Base-by-base conservation (phyloP, 169 alveolate species). In the Babesia bigemina region DNA sequence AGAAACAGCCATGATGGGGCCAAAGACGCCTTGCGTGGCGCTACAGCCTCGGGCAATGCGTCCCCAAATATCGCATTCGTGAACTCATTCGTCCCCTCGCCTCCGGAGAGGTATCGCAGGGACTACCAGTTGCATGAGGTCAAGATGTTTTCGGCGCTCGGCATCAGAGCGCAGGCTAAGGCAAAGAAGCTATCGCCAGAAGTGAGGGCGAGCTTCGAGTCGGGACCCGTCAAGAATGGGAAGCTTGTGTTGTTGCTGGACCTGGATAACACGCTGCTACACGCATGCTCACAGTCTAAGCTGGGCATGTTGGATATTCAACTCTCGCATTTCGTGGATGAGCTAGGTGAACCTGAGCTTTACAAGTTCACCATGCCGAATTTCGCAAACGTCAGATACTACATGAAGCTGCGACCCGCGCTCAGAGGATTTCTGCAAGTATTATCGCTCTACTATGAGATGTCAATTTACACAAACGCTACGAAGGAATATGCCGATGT, bases 401-500 rank as follows among this genome's bases (percentile, higher is more conserved):
- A 93, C 84, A 70, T 94, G 90, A 94, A 94, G 85, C 88, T 94
- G 58, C 74, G 98, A 65, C 98, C 98, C 19, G 92, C 94, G 66
- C 92, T 94, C 59, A 85, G 97, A 49, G 95, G 91, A 22, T 94
- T 94, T 67, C 76, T 94, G 63, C 93, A 86, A 52, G 88, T 91
- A 8, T 83, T 94, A 33, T 86, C 95, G 26, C 93, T 94, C 49
- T 94, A 91, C 84, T 94, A 93, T 82, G 96, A 94, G 55, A 67
- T 94, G 86, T 88, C 97, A 36, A 91, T 94, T 16, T 93, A 94
- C 85, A 94, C 98, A 9, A 93, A 94, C 76, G 98, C 97, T 39
- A 94, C 97, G 16, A 93, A 93, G 86, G 98, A 94, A 75, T 94
- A 94, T 63, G 98, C 98, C 16, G 97, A 94, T 86, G 95, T 94